phyloP scores from a whole-genome alignment of 345 rosid genomes.

The Gossypium arboreum region DNA sequence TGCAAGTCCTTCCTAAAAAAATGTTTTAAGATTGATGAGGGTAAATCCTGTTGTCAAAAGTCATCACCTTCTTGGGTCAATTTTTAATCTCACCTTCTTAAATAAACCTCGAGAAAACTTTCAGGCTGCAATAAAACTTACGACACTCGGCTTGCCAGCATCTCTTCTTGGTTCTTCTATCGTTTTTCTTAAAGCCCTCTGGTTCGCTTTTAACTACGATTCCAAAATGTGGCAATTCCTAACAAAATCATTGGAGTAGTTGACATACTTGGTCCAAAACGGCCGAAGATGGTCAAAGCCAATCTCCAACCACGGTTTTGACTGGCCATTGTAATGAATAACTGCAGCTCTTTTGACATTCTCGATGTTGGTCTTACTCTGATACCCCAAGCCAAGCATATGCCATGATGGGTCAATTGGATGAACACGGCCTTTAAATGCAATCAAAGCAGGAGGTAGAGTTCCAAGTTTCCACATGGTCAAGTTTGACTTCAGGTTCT shows the following conservation, averaged over 20 bases:
- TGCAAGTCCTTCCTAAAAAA: constrained; percentile 25
- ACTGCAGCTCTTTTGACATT: constrained; percentile 81
- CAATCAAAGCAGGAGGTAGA: constrained; percentile 91
- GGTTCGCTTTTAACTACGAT: constrained; percentile 38
- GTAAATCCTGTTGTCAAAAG: constrained; percentile 21
- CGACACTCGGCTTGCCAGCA: constrained; percentile 18
- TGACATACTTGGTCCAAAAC: constrained; percentile 87
- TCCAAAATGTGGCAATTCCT: constrained; percentile 92
- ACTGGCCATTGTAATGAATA: constrained; percentile 93
- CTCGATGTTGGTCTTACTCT: constrained; percentile 62
- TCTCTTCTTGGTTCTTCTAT: constrained; percentile 22
- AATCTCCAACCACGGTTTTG: constrained; percentile 93
- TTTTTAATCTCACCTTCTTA: constrained; percentile 27
- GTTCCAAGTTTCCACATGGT: constrained; percentile 99
- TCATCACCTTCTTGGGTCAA: constrained; percentile 18
- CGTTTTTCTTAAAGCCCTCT: constrained; percentile 25
- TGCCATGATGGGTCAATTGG: constrained; percentile 87
- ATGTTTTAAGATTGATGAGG: constrained; percentile 13
- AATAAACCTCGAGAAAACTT: constrained; percentile 21
- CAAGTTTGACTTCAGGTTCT: constrained; percentile 86
- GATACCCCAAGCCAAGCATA: constrained; percentile 96
- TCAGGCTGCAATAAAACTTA: constrained; percentile 15
- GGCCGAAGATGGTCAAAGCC: constrained; percentile 97
- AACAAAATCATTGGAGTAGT: constrained; percentile 84
- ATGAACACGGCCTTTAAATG: constrained; percentile 81